Conservation (phyloP, 306 rosid genomes). For the Ormosia emarginata region DNA sequence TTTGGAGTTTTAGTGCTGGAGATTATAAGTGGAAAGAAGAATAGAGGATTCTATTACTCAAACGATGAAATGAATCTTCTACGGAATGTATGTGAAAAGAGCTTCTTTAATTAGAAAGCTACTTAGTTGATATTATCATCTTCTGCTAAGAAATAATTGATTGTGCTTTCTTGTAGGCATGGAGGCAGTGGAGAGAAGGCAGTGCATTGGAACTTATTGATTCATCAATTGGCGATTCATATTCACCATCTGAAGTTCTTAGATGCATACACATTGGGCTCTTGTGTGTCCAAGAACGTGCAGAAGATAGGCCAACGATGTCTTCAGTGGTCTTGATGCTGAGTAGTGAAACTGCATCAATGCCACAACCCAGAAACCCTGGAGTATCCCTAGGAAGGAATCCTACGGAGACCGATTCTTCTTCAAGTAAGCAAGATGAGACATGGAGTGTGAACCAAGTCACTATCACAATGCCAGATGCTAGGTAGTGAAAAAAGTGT, state of each 20-base stretch:
- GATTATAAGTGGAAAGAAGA: constrained; percentile 60
- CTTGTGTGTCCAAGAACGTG: constrained; percentile 55
- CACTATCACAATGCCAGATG: constrained; percentile 62
- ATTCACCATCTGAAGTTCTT: constrained; percentile 43
- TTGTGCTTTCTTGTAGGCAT: constrained; percentile 45
- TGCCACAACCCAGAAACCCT: constrained; percentile 66
- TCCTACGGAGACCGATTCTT: constrained; percentile 49
- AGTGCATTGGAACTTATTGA: constrained; percentile 55
- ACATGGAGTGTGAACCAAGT: constrained; percentile 68
- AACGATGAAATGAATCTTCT: constrained; percentile 59
- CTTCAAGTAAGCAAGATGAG: constrained; percentile 61
- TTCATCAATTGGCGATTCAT: constrained; percentile 43
- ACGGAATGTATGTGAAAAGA: constrained; percentile 40
- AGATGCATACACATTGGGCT: constrained; percentile 73
- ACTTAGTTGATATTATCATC: constrained; percentile 3
- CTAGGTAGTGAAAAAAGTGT: constrained; percentile 46
- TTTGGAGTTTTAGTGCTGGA: constrained; percentile 74
- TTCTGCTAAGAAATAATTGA: constrained; percentile 10
- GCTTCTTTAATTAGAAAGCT: background rate
- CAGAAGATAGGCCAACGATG: constrained; percentile 59
- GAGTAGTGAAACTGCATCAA: constrained; percentile 54
- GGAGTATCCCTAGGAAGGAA: constrained; percentile 58
- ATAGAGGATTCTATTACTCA: constrained; percentile 56
- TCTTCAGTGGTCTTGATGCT: constrained; percentile 64
- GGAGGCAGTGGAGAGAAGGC: constrained; percentile 68